These are phyloP conservation scores for Filosporella fistucella DNA, from an alignment of 495 filamentous ascomycete genomes.

Conservation along the genomic window DNA sequence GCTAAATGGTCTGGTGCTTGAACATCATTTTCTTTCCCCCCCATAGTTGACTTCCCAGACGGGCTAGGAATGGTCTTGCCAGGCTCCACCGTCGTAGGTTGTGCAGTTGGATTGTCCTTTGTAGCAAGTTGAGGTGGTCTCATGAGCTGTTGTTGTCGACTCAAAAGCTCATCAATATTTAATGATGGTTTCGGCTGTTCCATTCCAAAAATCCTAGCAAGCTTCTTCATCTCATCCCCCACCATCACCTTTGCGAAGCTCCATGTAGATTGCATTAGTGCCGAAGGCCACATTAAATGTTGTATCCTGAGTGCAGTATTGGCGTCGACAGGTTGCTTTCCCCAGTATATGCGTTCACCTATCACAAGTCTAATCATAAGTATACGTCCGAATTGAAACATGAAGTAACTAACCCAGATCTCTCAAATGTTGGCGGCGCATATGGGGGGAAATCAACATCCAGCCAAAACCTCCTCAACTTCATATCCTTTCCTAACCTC, in stretches of 20 bases:
- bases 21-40: neutral
- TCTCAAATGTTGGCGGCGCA: constrained; percentile 55
- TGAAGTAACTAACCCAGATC: constrained; percentile 45
- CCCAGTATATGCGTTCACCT: constrained; percentile 44
- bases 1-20: constrained; percentile 19
- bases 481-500: constrained; percentile 44
- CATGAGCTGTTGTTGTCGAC: constrained; percentile 11
- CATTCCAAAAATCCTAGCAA: constrained; percentile 19
- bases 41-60: neutral
- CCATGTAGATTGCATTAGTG: constrained; percentile 33
- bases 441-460: constrained; percentile 54
- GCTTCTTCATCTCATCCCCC: constrained; percentile 23
- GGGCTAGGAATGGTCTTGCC: constrained; percentile 5
- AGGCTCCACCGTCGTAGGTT: neutral
- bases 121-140: constrained; percentile 1
- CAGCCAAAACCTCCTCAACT: constrained; percentile 49
- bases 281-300: constrained; percentile 35
- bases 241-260: constrained; percentile 24
- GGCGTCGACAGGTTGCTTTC: constrained; percentile 38
- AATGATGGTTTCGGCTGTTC: constrained; percentile 1
- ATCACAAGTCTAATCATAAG: constrained; percentile 46
- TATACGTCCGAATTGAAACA: neutral
- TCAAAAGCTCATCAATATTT: constrained; percentile 18
- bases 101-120: constrained; percentile 8
- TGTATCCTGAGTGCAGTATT: constrained; percentile 33